Evolutionary conservation across 352 stramenopile species (phyloP).

Genomic region (Globisporangium camurandrum): DNA sequence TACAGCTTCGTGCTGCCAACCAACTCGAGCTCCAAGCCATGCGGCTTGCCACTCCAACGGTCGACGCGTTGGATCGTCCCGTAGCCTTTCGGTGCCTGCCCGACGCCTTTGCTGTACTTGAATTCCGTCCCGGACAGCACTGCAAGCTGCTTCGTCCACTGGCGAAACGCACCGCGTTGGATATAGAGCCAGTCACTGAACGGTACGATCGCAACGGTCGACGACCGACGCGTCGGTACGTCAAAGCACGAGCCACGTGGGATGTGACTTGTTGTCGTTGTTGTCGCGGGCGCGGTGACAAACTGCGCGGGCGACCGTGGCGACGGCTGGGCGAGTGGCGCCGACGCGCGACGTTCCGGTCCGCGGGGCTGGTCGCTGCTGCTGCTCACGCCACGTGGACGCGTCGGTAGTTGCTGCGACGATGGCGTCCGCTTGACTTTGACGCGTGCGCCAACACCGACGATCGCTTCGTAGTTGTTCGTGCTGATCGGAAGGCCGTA

Average conservation of each 20-base stretch:
- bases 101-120: constrained; percentile 57
- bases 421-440: background rate
- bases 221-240: constrained; percentile 37
- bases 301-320: constrained; percentile 12
- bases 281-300: constrained; percentile 10
- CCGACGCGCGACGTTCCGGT: constrained; percentile 20
- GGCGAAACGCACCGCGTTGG: constrained; percentile 44
- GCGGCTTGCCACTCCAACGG: constrained; percentile 32
- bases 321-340: constrained; percentile 23
- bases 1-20: constrained; percentile 30
- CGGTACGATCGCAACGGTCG: constrained; percentile 45
- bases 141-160: constrained; percentile 68
- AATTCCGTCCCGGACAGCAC: constrained; percentile 68
- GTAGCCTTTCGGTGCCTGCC: constrained; percentile 60
- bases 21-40: constrained; percentile 51
- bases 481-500: constrained; percentile 40
- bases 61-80: constrained; percentile 40
- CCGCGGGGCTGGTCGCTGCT: constrained; percentile 31
- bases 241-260: constrained; percentile 56
- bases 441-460: constrained; percentile 14
- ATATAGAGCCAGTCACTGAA: constrained; percentile 65
- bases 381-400: constrained; percentile 50
- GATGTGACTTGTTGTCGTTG: background rate
- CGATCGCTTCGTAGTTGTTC: constrained; percentile 42
- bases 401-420: constrained; percentile 10